phyloP scores from a whole-genome alignment of 2,329 filamentous ascomycete species.

The Ambrosiella cleistominuta region DNA sequence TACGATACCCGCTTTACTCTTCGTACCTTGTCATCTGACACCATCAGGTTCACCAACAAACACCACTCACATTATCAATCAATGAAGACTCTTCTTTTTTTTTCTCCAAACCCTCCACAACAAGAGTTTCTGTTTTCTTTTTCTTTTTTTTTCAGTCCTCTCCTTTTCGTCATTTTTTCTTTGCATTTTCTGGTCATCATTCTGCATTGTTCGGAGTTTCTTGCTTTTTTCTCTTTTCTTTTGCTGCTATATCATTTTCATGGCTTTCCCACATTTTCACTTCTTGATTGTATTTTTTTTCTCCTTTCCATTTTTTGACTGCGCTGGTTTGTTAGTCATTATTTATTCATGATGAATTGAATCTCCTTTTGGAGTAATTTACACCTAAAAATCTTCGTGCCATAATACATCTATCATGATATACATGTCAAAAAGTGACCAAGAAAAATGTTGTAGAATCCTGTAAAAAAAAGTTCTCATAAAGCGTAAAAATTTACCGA shows the following conservation, averaged over 20 bases:
- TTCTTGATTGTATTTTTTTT: constrained; percentile 1
- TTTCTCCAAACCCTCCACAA: neutral
- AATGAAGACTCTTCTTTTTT: neutral
- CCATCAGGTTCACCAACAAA: neutral
- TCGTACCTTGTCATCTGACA: too few species aligned
- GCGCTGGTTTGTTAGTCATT: constrained; percentile 3
- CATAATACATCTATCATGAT: too few species aligned
- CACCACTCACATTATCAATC: too few species aligned
- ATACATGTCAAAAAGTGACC: neutral
- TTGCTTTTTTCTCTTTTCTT: neutral
- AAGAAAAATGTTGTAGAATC: neutral
- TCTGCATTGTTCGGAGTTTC: neutral
- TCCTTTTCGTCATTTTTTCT: neutral
- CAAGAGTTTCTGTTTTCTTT: neutral
- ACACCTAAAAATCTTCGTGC: neutral
- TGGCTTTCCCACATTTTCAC: neutral
- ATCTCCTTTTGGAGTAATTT: neutral
- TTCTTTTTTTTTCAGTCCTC: neutral
- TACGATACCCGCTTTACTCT: too few species aligned
- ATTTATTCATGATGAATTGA: constrained; percentile 1
- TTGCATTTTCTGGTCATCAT: constrained; percentile 1
- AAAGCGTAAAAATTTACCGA: neutral
- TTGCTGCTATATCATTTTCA: neutral
- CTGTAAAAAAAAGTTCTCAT: neutral
- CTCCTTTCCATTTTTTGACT: neutral